Evolutionary conservation across 345 rosid species (phyloP).

Genomic region (Bruguiera sexangula): DNA sequence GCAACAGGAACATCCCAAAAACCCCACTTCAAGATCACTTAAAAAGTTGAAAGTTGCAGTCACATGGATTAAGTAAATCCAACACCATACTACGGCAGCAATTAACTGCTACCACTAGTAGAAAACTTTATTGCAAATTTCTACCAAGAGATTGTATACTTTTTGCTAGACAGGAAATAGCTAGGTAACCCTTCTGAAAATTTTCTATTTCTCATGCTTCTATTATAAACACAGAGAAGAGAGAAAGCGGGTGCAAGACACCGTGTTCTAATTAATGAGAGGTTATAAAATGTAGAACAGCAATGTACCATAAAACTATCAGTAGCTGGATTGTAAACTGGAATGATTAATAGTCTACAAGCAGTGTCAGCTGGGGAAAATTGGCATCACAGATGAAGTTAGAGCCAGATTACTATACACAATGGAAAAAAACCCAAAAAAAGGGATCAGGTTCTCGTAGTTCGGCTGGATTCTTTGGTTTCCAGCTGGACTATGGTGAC

Average conservation of each 20-base stretch:
- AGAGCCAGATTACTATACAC: conserved; percentile 14
- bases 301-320: no score
- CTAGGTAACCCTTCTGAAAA: not conserved
- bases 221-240: not conserved
- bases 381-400: no score
- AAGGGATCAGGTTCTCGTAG: not conserved
- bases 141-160: conserved; percentile 31
- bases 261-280: no score
- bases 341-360: no score
- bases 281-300: no score
- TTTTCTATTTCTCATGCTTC: no score
- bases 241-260: no score
- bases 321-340: no score
- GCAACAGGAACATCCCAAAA: conserved; percentile 30
- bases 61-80: conserved; percentile 20
- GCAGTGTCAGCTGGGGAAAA: not conserved
- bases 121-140: conserved; percentile 15
- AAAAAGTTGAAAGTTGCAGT: conserved; percentile 21
- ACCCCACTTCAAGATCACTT: conserved; percentile 14
- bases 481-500: conserved; percentile 37
- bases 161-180: conserved; percentile 9
- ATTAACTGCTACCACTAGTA: conserved; percentile 42
- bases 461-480: conserved; percentile 11
- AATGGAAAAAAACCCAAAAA: not conserved
- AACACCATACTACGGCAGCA: conserved; percentile 34